Conservation (phyloP, 1,284 basidiomycete species). For the Kwoniella shivajii region DNA sequence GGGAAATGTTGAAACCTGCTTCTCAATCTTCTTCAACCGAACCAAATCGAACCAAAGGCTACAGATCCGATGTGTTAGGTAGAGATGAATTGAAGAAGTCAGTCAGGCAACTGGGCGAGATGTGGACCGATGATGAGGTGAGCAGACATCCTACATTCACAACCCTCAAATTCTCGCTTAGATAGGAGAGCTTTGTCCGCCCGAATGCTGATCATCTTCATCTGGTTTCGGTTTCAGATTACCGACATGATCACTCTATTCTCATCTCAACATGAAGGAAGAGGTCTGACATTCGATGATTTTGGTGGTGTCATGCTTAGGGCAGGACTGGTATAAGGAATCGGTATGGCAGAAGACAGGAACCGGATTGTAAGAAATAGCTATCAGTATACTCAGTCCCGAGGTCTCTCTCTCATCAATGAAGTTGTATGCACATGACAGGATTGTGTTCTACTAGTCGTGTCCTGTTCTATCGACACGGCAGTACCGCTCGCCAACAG, state of each 20-base stretch:
- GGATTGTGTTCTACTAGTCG: no score
- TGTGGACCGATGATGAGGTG: conserved; percentile 53
- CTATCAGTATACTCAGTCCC: no score
- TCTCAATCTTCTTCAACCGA: background rate
- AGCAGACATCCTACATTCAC: conserved; percentile 13
- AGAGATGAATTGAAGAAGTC: conserved; percentile 48
- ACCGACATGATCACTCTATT: conserved; percentile 54
- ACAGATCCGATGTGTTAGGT: conserved; percentile 28
- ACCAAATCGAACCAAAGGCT: background rate
- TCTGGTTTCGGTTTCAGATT: conserved; percentile 31
- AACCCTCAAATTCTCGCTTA: background rate
- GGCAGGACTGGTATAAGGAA: conserved; percentile 47
- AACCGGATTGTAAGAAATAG: no score
- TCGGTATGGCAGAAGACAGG: no score
- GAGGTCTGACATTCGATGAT: conserved; percentile 50
- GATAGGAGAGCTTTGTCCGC: background rate
- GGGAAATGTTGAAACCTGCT: conserved; percentile 47
- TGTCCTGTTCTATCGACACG: no score
- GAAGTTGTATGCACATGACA: no score
- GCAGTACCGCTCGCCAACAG: no score
- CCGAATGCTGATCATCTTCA: background rate
- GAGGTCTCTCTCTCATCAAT: no score
- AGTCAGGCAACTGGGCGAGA: conserved; percentile 49
- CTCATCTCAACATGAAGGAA: conserved; percentile 48
- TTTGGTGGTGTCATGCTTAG: conserved; percentile 49